Conservation (phyloP, 164 flowering plant genomes). For the Warburgia ugandensis region DNA sequence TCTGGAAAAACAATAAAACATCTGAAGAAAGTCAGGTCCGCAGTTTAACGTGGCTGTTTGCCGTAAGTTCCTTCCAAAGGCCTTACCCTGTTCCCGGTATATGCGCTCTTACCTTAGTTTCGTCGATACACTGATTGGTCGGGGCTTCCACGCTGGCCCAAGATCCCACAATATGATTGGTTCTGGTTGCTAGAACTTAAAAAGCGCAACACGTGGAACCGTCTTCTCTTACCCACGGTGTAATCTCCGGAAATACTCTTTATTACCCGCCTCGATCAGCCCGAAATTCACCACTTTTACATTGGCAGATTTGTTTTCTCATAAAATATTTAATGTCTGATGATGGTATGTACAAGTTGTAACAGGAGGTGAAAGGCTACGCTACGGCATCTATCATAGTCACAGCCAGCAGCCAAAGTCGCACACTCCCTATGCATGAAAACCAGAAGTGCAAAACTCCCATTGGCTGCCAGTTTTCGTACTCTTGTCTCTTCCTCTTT, state of each 20-base stretch:
- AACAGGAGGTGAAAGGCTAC: no score
- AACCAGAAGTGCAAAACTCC: slow-evolving; percentile 1
- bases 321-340: no score
- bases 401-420: not conserved
- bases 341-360: no score
- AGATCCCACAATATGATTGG: slow-evolving; percentile 33
- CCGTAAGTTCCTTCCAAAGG: not conserved
- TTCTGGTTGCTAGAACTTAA: not conserved
- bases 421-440: slow-evolving; percentile 2
- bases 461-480: slow-evolving; percentile 3
- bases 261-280: not conserved
- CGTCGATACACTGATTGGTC: slow-evolving; percentile 34
- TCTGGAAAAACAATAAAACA: no score
- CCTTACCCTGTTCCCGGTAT: not conserved
- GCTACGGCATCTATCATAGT: slow-evolving; percentile 1
- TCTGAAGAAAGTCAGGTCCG: no score
- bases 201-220: not conserved
- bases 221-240: not conserved
- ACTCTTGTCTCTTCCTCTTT: not conserved
- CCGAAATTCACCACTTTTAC: not conserved
- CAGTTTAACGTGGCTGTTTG: no score
- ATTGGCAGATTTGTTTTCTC: not conserved
- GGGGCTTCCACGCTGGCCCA: slow-evolving; percentile 27
- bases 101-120: slow-evolving; percentile 26
- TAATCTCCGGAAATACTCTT: not conserved